Percentiles rank a stretch among this genome's conserved stretches.
phyloP scores from a whole-genome alignment of 768 basidiomycete genomes.

The Serendipita sp. region DNA sequence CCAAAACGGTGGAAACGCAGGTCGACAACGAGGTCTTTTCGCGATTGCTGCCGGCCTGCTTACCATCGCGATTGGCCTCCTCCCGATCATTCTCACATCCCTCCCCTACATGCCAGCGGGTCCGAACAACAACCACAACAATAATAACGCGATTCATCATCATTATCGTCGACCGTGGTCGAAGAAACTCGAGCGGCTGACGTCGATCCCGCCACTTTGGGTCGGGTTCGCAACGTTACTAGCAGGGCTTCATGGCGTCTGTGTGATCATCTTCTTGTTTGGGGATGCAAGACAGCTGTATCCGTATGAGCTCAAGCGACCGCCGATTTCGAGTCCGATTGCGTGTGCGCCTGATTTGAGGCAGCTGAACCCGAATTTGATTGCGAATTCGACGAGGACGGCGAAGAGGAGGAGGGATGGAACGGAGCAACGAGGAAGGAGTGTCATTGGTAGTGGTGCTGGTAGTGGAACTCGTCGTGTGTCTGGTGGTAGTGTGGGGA shows the following conservation, averaged over 20 bases:
- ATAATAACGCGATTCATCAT: neutral
- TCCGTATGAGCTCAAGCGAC: slow-evolving; percentile 13
- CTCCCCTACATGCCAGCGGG: neutral
- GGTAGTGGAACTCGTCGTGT: too few relatives aligned
- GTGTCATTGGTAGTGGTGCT: too few relatives aligned
- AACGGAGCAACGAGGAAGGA: neutral
- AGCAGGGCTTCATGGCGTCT: slow-evolving; percentile 14
- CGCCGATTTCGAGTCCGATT: slow-evolving; percentile 3
- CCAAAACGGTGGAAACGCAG: slow-evolving; percentile 11
- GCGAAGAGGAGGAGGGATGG: neutral
- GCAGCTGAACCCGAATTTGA: neutral
- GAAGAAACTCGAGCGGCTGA: neutral
- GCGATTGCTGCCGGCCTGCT: slow-evolving; percentile 12
- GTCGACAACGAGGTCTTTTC: slow-evolving; percentile 12
- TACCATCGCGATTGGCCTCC: slow-evolving; percentile 11
- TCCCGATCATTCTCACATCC: slow-evolving; percentile 12
- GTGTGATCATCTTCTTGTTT: slow-evolving; percentile 15
- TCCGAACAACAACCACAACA: too few relatives aligned
- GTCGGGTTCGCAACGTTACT: slow-evolving; percentile 13
- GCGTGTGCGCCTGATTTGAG: neutral
- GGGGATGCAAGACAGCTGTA: slow-evolving; percentile 16
- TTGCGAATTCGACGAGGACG: too few relatives aligned
- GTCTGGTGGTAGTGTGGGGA: too few relatives aligned
- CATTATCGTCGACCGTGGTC: neutral
- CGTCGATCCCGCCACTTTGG: slow-evolving; percentile 15